A percentile compares a stretch with the other conserved stretches of the same genome.
Evolutionary conservation across 352 stramenopile genomes (phyloP).

Genomic region (Globisporangium radiosum): DNA sequence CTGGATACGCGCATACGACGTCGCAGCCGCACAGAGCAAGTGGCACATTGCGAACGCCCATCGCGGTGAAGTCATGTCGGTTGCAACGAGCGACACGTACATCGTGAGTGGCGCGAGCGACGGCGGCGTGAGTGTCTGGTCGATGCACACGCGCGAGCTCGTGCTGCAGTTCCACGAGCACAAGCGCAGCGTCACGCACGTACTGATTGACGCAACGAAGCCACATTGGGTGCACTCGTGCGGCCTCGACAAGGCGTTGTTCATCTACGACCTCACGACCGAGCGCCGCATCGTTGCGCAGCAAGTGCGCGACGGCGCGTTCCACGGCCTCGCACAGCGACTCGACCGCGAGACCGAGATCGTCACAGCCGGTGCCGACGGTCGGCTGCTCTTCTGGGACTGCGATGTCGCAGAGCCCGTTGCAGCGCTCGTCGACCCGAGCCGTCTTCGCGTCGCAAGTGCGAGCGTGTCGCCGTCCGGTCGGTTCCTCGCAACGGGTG

Average conservation of each 20-base stretch:
- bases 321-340: conserved; percentile 82
- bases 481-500: conserved; percentile 68
- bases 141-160: conserved; percentile 71
- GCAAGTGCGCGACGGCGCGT: conserved; percentile 68
- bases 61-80: conserved; percentile 71
- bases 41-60: conserved; percentile 88
- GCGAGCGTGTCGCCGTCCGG: conserved; percentile 59
- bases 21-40: conserved; percentile 35
- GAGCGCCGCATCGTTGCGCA: conserved; percentile 78
- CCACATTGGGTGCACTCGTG: conserved; percentile 86
- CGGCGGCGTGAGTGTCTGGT: conserved; percentile 88
- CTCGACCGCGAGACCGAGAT: conserved; percentile 89
- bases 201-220: conserved; percentile 72
- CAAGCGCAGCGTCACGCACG: conserved; percentile 67
- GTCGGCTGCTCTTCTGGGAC: conserved; percentile 86
- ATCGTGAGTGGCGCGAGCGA: conserved; percentile 80
- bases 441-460: conserved; percentile 31
- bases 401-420: conserved; percentile 85
- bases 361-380: conserved; percentile 77
- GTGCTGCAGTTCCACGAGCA: conserved; percentile 90
- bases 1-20: conserved; percentile 63
- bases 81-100: conserved; percentile 57
- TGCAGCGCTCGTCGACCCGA: conserved; percentile 34
- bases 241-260: conserved; percentile 77
- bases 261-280: conserved; percentile 90